Evolutionary conservation across 768 basidiomycete species (phyloP).

Genomic region (Lentinus tigrinus): DNA sequence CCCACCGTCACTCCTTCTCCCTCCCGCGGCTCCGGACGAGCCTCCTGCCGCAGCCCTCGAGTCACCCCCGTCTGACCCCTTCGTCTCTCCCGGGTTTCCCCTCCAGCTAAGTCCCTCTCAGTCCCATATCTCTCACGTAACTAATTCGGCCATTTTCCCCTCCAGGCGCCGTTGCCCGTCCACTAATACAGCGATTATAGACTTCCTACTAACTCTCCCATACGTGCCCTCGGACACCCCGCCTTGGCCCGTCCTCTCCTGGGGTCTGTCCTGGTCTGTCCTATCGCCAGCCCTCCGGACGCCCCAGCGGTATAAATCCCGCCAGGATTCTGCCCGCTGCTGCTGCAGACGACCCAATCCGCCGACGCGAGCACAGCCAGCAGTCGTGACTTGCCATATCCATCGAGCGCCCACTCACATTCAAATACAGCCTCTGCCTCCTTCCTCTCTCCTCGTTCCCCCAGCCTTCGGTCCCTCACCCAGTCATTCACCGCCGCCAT

Average conservation of each 20-base stretch:
- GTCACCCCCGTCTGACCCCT: not conserved
- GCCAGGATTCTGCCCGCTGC: no score
- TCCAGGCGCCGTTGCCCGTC: no score
- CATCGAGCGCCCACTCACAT: not conserved
- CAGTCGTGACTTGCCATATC: not conserved
- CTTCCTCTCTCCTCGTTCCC: not conserved
- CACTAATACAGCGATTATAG: no score
- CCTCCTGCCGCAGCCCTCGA: not conserved
- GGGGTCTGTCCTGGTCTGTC: no score
- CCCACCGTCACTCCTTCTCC: not conserved
- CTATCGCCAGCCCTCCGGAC: no score
- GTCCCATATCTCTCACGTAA: no score
- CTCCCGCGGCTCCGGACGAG: not conserved
- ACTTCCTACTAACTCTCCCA: no score
- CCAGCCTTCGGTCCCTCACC: not conserved
- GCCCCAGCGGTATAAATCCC: no score
- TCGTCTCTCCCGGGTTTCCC: not conserved
- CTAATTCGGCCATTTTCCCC: no score
- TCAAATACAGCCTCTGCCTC: not conserved
- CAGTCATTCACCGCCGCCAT: not conserved
- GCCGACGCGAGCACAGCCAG: not conserved
- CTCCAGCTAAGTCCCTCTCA: no score
- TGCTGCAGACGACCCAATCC: not conserved
- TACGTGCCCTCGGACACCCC: no score
- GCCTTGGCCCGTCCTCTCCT: no score